Evolutionary conservation across 345 rosid genomes (phyloP).

Genomic region (Bruguiera gymnorhiza): DNA sequence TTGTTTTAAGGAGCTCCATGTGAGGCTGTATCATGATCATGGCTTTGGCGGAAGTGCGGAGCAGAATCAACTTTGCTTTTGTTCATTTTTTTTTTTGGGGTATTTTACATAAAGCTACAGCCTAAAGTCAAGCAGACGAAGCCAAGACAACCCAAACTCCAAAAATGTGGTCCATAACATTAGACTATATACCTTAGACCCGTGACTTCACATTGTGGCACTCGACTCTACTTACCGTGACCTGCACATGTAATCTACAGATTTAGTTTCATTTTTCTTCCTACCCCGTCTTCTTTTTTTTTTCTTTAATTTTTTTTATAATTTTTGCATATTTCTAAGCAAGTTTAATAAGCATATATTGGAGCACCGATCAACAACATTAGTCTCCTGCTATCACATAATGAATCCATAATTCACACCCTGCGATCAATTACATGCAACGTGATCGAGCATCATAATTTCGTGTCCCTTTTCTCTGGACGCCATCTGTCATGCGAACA

Average conservation of each 20-base stretch:
- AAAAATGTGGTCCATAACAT: no score
- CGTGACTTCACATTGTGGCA: not conserved
- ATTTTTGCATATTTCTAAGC: no score
- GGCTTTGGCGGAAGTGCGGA: constrained; percentile 24
- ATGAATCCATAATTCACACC: no score
- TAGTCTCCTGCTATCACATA: no score
- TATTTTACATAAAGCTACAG: not conserved
- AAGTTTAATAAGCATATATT: no score
- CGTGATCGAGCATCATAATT: not conserved
- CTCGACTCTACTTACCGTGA: not conserved
- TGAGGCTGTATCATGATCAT: constrained; percentile 9
- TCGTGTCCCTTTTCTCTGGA: not conserved
- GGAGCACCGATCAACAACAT: no score
- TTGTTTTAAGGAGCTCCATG: not conserved
- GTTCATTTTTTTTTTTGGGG: not conserved
- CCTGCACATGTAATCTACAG: not conserved
- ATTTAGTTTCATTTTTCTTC: no score
- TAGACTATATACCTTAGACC: no score
- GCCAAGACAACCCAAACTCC: constrained; percentile 11
- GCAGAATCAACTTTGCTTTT: not conserved
- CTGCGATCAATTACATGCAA: no score
- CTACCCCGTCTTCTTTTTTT: no score
- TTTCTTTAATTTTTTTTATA: no score
- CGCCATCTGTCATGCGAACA: not conserved
- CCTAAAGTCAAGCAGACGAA: not conserved